Base-by-base conservation (phyloP, 495 filamentous ascomycete species). In the Pyrenopolyporus hunteri region DNA sequence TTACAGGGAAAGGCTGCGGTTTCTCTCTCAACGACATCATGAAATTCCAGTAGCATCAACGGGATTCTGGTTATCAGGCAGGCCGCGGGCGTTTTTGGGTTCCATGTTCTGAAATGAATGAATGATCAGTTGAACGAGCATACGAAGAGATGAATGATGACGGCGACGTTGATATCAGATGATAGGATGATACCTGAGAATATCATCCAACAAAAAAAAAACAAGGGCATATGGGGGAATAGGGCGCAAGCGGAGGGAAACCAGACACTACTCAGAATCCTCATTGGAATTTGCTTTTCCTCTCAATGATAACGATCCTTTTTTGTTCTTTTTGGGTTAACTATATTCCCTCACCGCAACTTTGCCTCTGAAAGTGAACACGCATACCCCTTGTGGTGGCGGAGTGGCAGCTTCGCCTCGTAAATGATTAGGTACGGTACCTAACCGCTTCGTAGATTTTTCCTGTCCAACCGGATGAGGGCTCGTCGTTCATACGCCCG, bases 341-440 rank as follows among this genome's bases (percentile, higher is more conserved):
- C n/a, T n/a, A n/a, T n/a, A 39, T 55, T 20, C 19, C 50, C 44
- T 54, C 43, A 59, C 61, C 61, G 48, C 60, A 58, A 64, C 19
- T 59, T 64, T 46, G 29, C 55, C 49, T 26, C 36, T 45, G 23
- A 48, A 40, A 45, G 43, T 44, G 55, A 37, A 31, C 16, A 19
- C 26, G 11, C 23, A 20, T 25, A 28, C n/a, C 22, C 37, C 13
- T 42, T 23, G 48, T 59, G 55, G 61, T 64, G 61, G 61, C 61
- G 61, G 47, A 47, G 57, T 42, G 33, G 16, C 14, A 20, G 51
- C 59, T 44, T 59, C 55, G 61, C 61, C 55, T 59, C 61, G 42
- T 36, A 52, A 7, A 14, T 32, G 8, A 52, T 37, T 46, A 31
- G 5, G 5, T 9, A 5, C 26, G 26, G n/a, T n/a, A 26, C 31